Conservation (phyloP, 345 rosid species). For the Brassica juncea region DNA sequence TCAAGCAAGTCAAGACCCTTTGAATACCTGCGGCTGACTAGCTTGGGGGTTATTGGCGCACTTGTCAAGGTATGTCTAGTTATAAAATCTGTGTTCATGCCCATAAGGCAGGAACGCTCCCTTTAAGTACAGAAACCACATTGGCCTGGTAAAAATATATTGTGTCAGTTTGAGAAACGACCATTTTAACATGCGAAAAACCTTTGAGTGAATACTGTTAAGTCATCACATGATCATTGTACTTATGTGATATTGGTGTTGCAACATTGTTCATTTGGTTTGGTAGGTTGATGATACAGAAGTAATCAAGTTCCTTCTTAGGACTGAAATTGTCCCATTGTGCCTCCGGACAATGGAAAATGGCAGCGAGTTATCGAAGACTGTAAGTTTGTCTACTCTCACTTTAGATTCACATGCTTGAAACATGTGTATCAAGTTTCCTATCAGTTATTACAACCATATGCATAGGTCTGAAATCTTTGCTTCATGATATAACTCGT, state of each 20-base stretch:
- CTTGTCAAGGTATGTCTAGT: slow-evolving; percentile 52
- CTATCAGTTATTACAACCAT: slow-evolving; percentile 2
- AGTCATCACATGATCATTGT: slow-evolving; percentile 3
- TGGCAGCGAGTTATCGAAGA: slow-evolving; percentile 50
- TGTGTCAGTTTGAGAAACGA: slow-evolving; percentile 20
- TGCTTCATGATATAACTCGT: neutral
- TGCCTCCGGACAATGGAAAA: slow-evolving; percentile 55
- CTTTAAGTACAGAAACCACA: slow-evolving; percentile 1
- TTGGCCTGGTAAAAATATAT: slow-evolving; percentile 7
- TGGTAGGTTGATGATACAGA: slow-evolving; percentile 49
- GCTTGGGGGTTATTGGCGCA: slow-evolving; percentile 66
- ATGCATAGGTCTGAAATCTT: slow-evolving; percentile 8
- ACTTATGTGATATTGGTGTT: neutral
- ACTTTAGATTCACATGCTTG: slow-evolving; percentile 22
- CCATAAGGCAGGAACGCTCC: slow-evolving; percentile 5
- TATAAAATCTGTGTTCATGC: slow-evolving; percentile 6
- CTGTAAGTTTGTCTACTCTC: slow-evolving; percentile 46
- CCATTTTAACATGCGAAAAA: slow-evolving; percentile 2
- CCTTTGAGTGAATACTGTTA: slow-evolving; percentile 18
- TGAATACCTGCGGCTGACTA: slow-evolving; percentile 55
- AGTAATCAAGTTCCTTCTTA: slow-evolving; percentile 47
- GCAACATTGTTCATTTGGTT: slow-evolving; percentile 25
- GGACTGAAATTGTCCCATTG: slow-evolving; percentile 46
- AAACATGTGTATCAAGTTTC: slow-evolving; percentile 14
- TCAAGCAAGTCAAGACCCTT: slow-evolving; percentile 39